A percentile compares a stretch with the other conserved stretches of the same genome.
These are phyloP conservation scores for Lachancea nothofagi DNA, from an alignment of 805 yeast species.

Conservation along the genomic window DNA sequence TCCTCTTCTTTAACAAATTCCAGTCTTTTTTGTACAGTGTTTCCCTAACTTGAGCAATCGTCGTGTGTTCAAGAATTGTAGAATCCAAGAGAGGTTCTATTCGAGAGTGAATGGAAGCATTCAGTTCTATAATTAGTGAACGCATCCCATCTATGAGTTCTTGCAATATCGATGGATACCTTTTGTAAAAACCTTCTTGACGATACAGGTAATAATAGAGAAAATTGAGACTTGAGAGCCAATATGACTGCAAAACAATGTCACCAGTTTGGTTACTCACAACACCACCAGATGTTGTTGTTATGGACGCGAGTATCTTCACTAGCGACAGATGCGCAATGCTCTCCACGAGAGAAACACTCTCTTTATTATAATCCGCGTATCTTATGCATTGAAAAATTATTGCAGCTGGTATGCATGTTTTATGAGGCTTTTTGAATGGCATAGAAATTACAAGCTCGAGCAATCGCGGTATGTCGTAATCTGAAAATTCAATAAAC, in stretches of 20 bases:
- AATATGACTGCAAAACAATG: slow-evolving; percentile 69
- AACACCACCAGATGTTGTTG: slow-evolving; percentile 56
- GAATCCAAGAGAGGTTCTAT: slow-evolving; percentile 53
- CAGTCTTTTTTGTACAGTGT: slow-evolving; percentile 72
- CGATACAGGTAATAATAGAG: slow-evolving; percentile 70
- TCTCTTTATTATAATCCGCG: slow-evolving; percentile 53
- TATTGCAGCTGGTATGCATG: slow-evolving; percentile 59
- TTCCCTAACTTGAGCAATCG: slow-evolving; percentile 75
- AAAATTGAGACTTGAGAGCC: slow-evolving; percentile 79
- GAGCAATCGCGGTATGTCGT: slow-evolving; percentile 68
- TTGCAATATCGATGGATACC: slow-evolving; percentile 55
- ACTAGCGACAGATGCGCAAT: slow-evolving; percentile 56
- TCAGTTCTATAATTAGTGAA: slow-evolving; percentile 57
- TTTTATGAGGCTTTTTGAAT: slow-evolving; percentile 43
- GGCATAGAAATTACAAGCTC: slow-evolving; percentile 55
- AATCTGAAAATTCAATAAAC: slow-evolving; percentile 56
- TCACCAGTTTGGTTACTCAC: slow-evolving; percentile 39
- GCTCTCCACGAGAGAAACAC: slow-evolving; percentile 50
- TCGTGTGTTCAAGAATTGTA: slow-evolving; percentile 68
- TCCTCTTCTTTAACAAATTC: slow-evolving; percentile 47
- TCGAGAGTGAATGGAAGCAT: slow-evolving; percentile 59
- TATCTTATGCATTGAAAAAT: slow-evolving; percentile 66
- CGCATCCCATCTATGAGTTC: slow-evolving; percentile 52
- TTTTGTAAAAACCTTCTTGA: slow-evolving; percentile 52
- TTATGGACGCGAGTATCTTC: slow-evolving; percentile 53